These are phyloP conservation scores for Physcia stellaris DNA, from an alignment of 495 filamentous ascomycete species.

Conservation along the genomic window DNA sequence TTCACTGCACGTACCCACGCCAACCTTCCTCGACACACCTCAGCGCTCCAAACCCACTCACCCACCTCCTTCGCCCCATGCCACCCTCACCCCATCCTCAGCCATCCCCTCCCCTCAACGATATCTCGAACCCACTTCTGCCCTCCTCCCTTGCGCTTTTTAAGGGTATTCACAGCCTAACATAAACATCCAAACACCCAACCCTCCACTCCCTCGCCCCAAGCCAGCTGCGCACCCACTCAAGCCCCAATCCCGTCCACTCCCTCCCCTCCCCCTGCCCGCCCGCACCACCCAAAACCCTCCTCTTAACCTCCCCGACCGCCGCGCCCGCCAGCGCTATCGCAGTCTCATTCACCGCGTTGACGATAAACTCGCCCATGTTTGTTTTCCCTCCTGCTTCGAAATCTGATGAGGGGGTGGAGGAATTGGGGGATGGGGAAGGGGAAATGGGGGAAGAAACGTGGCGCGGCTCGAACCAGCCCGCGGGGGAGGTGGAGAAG, in stretches of 20 bases:
- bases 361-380: slow-evolving; percentile 36
- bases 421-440: slow-evolving; percentile 14
- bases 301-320: slow-evolving; percentile 44
- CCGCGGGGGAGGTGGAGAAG: slow-evolving; percentile 58
- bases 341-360: slow-evolving; percentile 52
- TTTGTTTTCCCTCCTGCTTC: slow-evolving; percentile 20
- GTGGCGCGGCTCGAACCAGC: slow-evolving; percentile 66
- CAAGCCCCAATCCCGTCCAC: slow-evolving; percentile 73
- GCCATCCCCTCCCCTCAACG: no score
- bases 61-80: no score
- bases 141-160: no score
- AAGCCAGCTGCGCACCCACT: slow-evolving; percentile 66
- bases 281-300: slow-evolving; percentile 32
- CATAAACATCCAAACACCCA: slow-evolving; percentile 70
- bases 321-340: slow-evolving; percentile 52
- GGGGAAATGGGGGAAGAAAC: slow-evolving; percentile 20
- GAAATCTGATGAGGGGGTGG: slow-evolving; percentile 8
- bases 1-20: no score
- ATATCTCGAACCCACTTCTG: no score
- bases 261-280: slow-evolving; percentile 72
- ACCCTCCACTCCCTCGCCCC: slow-evolving; percentile 69
- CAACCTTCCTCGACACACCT: no score
- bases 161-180: no score
- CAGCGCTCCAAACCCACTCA: no score
- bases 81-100: no score